Percentiles rank a stretch among this genome's conserved stretches.
These are phyloP conservation scores for Sphaerulina musiva DNA, from an alignment of 2,329 filamentous ascomycete species.

Conservation along the genomic window DNA sequence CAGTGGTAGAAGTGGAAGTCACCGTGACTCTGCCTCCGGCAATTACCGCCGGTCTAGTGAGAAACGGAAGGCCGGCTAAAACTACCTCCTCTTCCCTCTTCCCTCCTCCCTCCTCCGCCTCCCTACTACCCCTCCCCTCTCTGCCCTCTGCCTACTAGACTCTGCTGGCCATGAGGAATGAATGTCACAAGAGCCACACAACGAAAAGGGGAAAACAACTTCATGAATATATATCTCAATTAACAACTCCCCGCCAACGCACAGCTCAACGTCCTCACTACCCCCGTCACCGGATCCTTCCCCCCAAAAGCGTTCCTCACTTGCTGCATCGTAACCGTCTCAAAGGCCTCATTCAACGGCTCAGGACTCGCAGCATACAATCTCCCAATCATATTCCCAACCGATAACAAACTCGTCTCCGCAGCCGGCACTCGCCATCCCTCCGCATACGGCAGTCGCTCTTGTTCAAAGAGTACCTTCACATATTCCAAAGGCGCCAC, in stretches of 20 bases:
- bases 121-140: too few species aligned
- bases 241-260: constrained; percentile 3
- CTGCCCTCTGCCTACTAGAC: too few species aligned
- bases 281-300: constrained; percentile 3
- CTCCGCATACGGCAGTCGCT: constrained; percentile 33
- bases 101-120: too few species aligned
- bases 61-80: too few species aligned
- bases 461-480: constrained; percentile 27
- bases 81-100: too few species aligned
- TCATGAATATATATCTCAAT: neutral
- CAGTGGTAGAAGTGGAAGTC: too few species aligned
- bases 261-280: neutral
- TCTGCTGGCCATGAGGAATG: too few species aligned
- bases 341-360: constrained; percentile 15
- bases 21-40: too few species aligned
- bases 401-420: constrained; percentile 18
- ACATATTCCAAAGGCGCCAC: constrained; percentile 13
- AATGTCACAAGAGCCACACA: too few species aligned
- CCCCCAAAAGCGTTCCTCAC: constrained; percentile 1
- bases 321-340: constrained; percentile 6
- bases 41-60: too few species aligned
- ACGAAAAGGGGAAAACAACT: too few species aligned
- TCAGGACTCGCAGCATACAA: constrained; percentile 18
- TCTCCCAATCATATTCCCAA: constrained; percentile 21
- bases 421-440: constrained; percentile 29